phyloP scores from a whole-genome alignment of 805 yeast species.

The Crinitomyces ghanaensis region DNA sequence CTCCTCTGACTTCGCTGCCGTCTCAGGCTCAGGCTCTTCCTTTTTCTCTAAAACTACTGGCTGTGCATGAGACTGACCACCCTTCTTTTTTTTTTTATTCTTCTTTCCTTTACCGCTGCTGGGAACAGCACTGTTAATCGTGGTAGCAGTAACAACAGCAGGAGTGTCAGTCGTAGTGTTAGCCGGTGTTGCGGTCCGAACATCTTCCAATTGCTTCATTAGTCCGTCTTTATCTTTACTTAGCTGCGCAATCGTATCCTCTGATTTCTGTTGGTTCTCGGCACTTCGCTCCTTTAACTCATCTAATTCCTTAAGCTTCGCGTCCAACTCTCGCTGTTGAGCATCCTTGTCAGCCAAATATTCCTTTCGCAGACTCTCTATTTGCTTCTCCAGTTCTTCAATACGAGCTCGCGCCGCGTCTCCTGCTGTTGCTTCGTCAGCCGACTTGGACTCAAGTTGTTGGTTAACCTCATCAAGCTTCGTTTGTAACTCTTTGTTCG shows the following conservation, averaged over 20 bases:
- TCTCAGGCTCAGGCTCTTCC: too few relatives aligned
- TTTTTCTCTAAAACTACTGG: too few relatives aligned
- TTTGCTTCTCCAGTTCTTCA: background rate
- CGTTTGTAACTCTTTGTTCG: background rate
- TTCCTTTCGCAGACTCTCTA: background rate
- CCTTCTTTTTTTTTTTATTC: conserved; percentile 14
- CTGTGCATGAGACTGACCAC: conserved; percentile 1
- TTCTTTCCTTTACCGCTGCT: conserved; percentile 8
- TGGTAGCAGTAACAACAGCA: background rate
- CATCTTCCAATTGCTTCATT: conserved; percentile 3
- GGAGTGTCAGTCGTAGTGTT: conserved; percentile 1
- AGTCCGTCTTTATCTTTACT: background rate
- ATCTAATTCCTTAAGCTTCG: background rate
- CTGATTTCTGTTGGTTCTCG: too few relatives aligned
- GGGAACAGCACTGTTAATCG: too few relatives aligned
- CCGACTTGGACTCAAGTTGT: conserved; percentile 3
- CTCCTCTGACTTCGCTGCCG: background rate
- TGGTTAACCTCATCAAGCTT: conserved; percentile 4
- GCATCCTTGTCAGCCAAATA: background rate
- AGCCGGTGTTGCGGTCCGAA: conserved; percentile 1
- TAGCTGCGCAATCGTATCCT: too few relatives aligned
- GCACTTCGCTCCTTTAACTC: conserved; percentile 2
- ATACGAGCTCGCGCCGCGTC: too few relatives aligned
- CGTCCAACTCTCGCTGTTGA: too few relatives aligned
- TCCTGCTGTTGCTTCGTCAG: conserved; percentile 1